Base-by-base conservation (phyloP, 2,329 filamentous ascomycete genomes). In the Emmonsia crescens region DNA sequence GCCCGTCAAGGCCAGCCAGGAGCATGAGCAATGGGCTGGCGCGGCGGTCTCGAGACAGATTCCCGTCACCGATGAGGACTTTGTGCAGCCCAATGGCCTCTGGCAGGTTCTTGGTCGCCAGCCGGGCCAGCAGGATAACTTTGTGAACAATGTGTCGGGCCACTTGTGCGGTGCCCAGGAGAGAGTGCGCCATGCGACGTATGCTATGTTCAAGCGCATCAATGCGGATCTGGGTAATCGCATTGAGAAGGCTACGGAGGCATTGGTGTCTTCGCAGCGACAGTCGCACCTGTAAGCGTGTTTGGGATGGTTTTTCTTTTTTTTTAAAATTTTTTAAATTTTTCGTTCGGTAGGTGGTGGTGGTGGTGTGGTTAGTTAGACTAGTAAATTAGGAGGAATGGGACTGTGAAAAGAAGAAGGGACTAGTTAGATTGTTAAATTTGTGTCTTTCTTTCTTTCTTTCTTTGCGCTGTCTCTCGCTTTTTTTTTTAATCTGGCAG, bases 131-230 rank as follows among this genome's bases (percentile, higher is more conserved):
- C 84, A 87, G 72, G 79, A 83, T 2, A 83, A 84, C 70, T 84
- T 85, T 62, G 73, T 87, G 46, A 70, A 76, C 61, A 88, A 87
- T 65, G 77, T 87, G 21, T 73, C 83, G 2, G 82, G 75, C 2
- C 83, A 87, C 66, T 72, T 88, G 64, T 75, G 74, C 52, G 79
- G 73, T 58, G 84, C 83, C 1, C 76, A 80, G 66, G 75, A 77
- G 62, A 80, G 80, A 65, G 82, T 84, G 44, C 78, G 85, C 44
- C 76, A 80, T 67, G 77, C 80, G 49, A 84, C 83, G 19, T 86
- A 85, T 68, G 81, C 76, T 59, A 85, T 86, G 82, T 87, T 86
- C 71, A 69, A 71, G 48, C 78, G 76, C 52, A 82, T 87, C n/a
- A 79, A 85, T 65, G 64, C 73, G 10, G 77, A 78, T 19, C 77